Base-by-base conservation (phyloP, 2,329 filamentous ascomycete species). In the Penicillium decumbens region DNA sequence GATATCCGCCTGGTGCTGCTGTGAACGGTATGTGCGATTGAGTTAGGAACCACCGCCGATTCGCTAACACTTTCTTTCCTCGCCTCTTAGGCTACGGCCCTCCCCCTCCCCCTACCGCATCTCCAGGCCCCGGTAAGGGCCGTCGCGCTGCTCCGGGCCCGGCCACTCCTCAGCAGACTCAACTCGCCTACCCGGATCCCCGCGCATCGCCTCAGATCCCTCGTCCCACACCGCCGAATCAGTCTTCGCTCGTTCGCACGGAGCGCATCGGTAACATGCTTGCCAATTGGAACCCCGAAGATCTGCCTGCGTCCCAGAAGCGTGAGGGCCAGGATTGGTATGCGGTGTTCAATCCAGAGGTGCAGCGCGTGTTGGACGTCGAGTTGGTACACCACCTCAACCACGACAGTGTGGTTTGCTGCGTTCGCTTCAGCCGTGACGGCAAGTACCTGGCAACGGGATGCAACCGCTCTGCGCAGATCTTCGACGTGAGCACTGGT, bases 401-500 rank as follows among this genome's bases (percentile, higher is more conserved):
- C 53, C 93, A 98, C 66, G 89, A 95, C 67, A 97, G 92, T 63
- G 93, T 98, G 3, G 93, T 98, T 1, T 98, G 93, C 79, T 98
- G 93, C 69, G 93, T 98, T 30, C 83, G 93, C 50, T 98, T 98
- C 77, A 97, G 92, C 68, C 83, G 88, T 47, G 93, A 98, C 65
- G 93, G 93, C 60, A 91, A 95, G 66, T 96, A 89, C 61, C 88
- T 98, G 47, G 93, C 93, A 6, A 98, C 93, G 4, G 93, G 93
- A 38, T 97, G 93, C 78, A 98, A 98, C 72, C 80, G 91, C 56
- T 95, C 90, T n/a, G 93, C 93, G n/a, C 92, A 97, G 72, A 98
- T 98, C 63, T 98, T 93, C 70, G 93, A 98, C 58, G 92, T 97
- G 37, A 80, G 83, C 62, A 87, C 83, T 13, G 93, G 93, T 48